Conservation (phyloP, 768 basidiomycete genomes). For the Rhizopogon roseolus region DNA sequence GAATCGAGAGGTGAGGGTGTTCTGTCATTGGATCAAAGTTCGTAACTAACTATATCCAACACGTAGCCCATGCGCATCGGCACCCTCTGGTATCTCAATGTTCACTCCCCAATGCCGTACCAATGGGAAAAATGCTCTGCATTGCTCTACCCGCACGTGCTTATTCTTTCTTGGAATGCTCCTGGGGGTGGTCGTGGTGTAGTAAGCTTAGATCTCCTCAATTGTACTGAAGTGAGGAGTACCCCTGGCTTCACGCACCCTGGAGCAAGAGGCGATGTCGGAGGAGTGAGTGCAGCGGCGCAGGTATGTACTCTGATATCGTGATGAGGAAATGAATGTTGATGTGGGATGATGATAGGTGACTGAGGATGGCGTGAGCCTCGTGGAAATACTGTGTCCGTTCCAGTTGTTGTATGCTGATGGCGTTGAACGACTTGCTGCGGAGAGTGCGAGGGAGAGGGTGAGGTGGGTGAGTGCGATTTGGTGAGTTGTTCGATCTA, state of each 20-base stretch:
- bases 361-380: conserved; percentile 31
- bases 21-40: neutral
- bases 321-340: conserved; percentile 17
- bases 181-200: conserved; percentile 79
- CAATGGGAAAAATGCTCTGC: conserved; percentile 81
- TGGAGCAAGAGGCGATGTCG: conserved; percentile 78
- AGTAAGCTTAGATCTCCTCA: conserved; percentile 81
- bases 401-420: conserved; percentile 90
- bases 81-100: conserved; percentile 87
- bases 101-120: conserved; percentile 77
- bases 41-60: conserved; percentile 6
- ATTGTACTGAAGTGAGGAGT: conserved; percentile 81
- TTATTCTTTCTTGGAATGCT: conserved; percentile 84
- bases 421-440: conserved; percentile 82
- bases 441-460: conserved; percentile 83
- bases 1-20: conserved; percentile 37
- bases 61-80: conserved; percentile 83
- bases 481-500: conserved; percentile 50
- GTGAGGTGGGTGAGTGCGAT: conserved; percentile 90
- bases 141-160: conserved; percentile 75
- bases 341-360: neutral
- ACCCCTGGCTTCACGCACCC: conserved; percentile 81
- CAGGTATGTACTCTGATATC: conserved; percentile 31
- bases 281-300: conserved; percentile 71
- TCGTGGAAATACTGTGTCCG: conserved; percentile 73